A percentile compares a stretch with the other conserved stretches of the same genome.
These are phyloP conservation scores for Termitomyces sp. DNA, from an alignment of 768 basidiomycete genomes.

Conservation along the genomic window DNA sequence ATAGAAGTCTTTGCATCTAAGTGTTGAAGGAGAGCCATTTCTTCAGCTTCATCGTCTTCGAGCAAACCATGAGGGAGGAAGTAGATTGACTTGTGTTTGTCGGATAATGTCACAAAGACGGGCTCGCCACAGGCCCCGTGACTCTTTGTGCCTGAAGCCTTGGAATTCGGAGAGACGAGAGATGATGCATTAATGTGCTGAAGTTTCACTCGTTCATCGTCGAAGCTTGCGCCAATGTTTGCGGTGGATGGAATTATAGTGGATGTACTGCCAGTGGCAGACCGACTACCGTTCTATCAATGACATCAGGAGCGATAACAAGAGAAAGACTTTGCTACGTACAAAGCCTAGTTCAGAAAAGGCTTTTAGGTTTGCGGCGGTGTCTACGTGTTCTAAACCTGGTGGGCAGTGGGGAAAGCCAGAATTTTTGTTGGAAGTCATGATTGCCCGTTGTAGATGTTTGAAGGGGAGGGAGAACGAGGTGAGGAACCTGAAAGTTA, in stretches of 20 bases:
- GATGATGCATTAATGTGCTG: neutral
- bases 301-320: neutral
- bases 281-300: neutral
- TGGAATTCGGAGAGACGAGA: neutral
- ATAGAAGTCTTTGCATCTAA: neutral
- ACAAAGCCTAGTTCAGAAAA: neutral
- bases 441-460: neutral
- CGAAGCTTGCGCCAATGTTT: neutral
- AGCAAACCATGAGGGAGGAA: constrained; percentile 6
- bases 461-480: neutral
- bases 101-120: neutral
- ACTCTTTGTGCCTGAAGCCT: neutral
- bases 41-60: neutral
- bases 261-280: neutral
- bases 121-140: neutral
- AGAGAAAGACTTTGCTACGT: neutral
- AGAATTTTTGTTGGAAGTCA: neutral
- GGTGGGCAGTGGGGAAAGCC: neutral
- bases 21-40: neutral
- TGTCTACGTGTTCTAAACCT: neutral
- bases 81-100: neutral
- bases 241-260: neutral
- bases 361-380: neutral
- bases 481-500: neutral
- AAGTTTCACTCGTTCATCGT: neutral